A percentile compares a stretch with the other conserved stretches of the same genome.
These are phyloP conservation scores for Arthrobotrys sphaeroides DNA, from an alignment of 2,329 filamentous ascomycete genomes.

Conservation along the genomic window DNA sequence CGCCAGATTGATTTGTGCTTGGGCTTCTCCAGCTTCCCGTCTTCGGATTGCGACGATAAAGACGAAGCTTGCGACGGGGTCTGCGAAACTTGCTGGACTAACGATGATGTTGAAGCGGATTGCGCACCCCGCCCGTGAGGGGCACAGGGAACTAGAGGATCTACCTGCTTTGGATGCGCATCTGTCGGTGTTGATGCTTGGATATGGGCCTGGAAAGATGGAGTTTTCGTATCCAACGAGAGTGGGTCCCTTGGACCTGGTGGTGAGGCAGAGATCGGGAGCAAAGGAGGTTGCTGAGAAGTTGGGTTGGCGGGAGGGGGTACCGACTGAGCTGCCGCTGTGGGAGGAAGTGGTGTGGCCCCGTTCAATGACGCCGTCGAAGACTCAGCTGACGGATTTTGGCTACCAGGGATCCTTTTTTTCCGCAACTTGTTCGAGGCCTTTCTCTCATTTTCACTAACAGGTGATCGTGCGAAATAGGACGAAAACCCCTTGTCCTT, in stretches of 20 bases:
- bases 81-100: conserved; percentile 60
- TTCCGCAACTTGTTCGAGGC: conserved; percentile 92
- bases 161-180: conserved; percentile 60
- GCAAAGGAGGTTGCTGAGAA: conserved; percentile 54
- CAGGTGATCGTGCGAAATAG: conserved; percentile 76
- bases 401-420: conserved; percentile 77
- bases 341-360: conserved; percentile 55
- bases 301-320: conserved; percentile 58
- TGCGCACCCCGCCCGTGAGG: conserved; percentile 59
- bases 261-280: conserved; percentile 57
- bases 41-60: conserved; percentile 38
- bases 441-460: conserved; percentile 71
- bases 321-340: conserved; percentile 59
- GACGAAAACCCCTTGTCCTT: conserved; percentile 75
- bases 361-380: conserved; percentile 76
- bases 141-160: conserved; percentile 55
- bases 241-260: conserved; percentile 36
- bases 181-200: conserved; percentile 64
- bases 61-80: conserved; percentile 46
- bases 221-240: conserved; percentile 1
- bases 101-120: conserved; percentile 57
- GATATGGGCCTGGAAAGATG: conserved; percentile 59
- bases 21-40: conserved; percentile 31
- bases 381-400: conserved; percentile 88
- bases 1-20: conserved; percentile 51